Base-by-base conservation (phyloP, 352 stramenopile genomes). In the Phytophthora palmivora region DNA sequence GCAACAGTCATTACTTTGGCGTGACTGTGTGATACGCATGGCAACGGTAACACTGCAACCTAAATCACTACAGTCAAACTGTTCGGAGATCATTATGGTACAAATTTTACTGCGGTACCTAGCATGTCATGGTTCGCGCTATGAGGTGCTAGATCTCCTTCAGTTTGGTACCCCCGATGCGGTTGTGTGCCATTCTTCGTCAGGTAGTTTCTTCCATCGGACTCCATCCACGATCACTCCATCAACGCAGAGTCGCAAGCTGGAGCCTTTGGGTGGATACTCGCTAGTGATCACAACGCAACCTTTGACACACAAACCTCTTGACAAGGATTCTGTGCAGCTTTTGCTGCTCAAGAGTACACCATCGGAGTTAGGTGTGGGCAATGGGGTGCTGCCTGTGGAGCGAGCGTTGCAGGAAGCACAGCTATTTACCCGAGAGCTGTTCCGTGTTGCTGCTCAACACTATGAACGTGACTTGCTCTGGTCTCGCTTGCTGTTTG, bases 381-480 rank as follows among this genome's bases (percentile, higher is more conserved):
- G 67, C 15, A 88, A 84, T 26, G 58, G 72, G 15, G 63, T 92
- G 24, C 44, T 95, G 6, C 67, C 77, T 0, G 62, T 87, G 11
- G 86, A 92, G 26, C 75, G 80, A 18, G 86, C 86, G 24, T 60
- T 95, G n/a, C 58, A 84, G 12, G 86, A 95, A 62, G 84, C 86
- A 7, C 74, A 94, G 62, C 58, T 84, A 33, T 96, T 93, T 56
- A 78, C 86, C 7, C 76, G 79, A 37, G 86, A 96, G 59, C 62
- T 95, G 7, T 90, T 96, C 53, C 76, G 77, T n/a, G 80, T 89
- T 11, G 87, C 88, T 14, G 74, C 72, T 9, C 76, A 89, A 50
- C 85, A 96, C 70, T 96, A 96, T 44, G 83, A 94, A 47, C 86
- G 88, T 32, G 88, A 96, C 52, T 55, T 96, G 46, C 60, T 96